Evolutionary conservation across 225 moss, liverwort and hornwort genomes (phyloP).

Genomic region (Takakia lepidozioides): DNA sequence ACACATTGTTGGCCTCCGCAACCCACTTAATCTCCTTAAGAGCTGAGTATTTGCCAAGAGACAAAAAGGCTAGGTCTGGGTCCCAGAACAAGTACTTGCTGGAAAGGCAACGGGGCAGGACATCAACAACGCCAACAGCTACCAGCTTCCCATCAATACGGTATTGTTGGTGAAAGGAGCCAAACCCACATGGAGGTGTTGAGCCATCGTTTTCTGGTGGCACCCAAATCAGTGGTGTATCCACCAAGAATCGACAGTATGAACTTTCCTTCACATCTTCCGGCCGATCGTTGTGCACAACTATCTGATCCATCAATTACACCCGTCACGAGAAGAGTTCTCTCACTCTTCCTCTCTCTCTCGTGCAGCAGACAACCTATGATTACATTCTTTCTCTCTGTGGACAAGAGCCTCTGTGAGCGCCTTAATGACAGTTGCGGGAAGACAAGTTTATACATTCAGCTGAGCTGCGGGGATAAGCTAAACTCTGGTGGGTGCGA

Average conservation of each 20-base stretch:
- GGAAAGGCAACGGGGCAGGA: slow-evolving; percentile 83
- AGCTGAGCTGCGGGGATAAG: no score
- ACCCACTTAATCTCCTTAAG: slow-evolving; percentile 93
- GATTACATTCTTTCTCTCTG: no score
- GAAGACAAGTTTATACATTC: no score
- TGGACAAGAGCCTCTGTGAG: no score
- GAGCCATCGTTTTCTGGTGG: slow-evolving; percentile 63
- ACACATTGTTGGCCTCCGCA: slow-evolving; percentile 54
- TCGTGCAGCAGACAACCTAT: no score
- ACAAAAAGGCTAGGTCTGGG: slow-evolving; percentile 85
- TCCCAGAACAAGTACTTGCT: slow-evolving; percentile 99
- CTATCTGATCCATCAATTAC: slow-evolving; percentile 45
- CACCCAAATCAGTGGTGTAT: slow-evolving; percentile 67
- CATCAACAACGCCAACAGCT: slow-evolving; percentile 94
- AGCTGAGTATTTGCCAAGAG: slow-evolving; percentile 86
- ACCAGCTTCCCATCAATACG: slow-evolving; percentile 71
- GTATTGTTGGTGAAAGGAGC: slow-evolving; percentile 99
- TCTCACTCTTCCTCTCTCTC: no score
- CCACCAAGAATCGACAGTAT: slow-evolving; percentile 78
- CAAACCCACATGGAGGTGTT: slow-evolving; percentile 80
- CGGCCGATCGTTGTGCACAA: slow-evolving; percentile 87
- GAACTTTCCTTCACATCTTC: slow-evolving; percentile 63
- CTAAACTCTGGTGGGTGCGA: no score
- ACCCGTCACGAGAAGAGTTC: no score
- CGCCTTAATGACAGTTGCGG: no score